Evolutionary conservation across 495 filamentous ascomycete genomes (phyloP), one percentile per base, ranked within the genome.

Genomic region (Penicillium lividum): DNA sequence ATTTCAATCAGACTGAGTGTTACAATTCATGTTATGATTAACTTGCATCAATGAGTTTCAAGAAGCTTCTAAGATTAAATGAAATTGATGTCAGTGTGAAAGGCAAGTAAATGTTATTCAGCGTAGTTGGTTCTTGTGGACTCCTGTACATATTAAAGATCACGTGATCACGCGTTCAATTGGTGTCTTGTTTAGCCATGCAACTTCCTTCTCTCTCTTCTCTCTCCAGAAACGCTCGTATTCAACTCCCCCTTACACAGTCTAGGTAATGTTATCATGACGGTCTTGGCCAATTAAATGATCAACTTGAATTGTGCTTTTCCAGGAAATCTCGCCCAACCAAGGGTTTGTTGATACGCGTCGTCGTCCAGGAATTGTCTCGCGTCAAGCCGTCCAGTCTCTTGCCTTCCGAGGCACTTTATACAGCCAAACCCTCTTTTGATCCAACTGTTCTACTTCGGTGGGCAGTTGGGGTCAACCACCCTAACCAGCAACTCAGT

Each of bases 391-490:
- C 46, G 13, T 31, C 27, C 25, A 29, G 46, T 31, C 25, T 53
- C 36, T 44, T 30, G 51, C 51, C 51, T 30, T 53, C 27, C 13
- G n/a, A 10, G 51, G 51, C 51, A 30, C 8, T 36, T 43, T 47
- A 42, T 55, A 46, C 53, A 55, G 53, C 53, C 53, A 34, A 31
- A 45, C n/a, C 53, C 42, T 55, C 53, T 33, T 55, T 18, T 10
- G 28, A 46, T 44, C 53, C 30, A 47, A 13, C 27, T 47, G 53
- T 22, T 13, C 27, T 44, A 25, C 51, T 43, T 28, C 51, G 29
- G 53, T 42, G 29, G 29, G 38, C 53, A 47, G 38, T 34, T 55
- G 53, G 29, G 29, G 27, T 47, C 29, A 43, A 55, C 22, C 42
- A 43, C 53, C 53, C 42, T 31, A 55, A 46, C 13, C 53, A 31